Percentiles rank a stretch among this genome's conserved stretches.
phyloP scores from a whole-genome alignment of 805 yeast genomes.

The Huiozyma sinensis region DNA sequence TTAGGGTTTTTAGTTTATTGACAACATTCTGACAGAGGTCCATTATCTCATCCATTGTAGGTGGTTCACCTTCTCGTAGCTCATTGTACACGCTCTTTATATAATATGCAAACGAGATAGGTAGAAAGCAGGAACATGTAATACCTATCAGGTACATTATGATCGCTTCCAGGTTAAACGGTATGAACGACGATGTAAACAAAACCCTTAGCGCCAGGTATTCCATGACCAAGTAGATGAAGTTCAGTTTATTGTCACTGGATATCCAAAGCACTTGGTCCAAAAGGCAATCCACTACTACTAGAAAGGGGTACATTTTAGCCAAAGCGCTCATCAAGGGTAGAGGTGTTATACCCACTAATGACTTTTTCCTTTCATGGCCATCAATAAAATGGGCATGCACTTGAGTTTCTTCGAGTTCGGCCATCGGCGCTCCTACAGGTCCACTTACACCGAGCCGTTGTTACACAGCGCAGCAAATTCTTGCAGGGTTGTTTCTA shows the following conservation, averaged over 20 bases:
- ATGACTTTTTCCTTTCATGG: slow-evolving; percentile 15
- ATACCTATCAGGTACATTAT: slow-evolving; percentile 16
- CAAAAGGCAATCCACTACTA: slow-evolving; percentile 18
- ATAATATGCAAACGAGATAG: slow-evolving; percentile 13
- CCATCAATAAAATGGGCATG: slow-evolving; percentile 12
- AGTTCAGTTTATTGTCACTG: slow-evolving; percentile 19
- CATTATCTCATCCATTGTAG: slow-evolving; percentile 25
- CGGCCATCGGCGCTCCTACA: neutral
- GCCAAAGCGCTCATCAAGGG: slow-evolving; percentile 14
- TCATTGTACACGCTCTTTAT: slow-evolving; percentile 13
- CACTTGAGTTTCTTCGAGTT: neutral
- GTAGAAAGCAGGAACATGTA: slow-evolving; percentile 8
- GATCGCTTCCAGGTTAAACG: neutral
- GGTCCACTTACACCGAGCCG: neutral
- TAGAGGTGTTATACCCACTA: slow-evolving; percentile 15
- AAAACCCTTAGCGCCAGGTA: slow-evolving; percentile 10
- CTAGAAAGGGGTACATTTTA: slow-evolving; percentile 20
- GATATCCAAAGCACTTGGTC: slow-evolving; percentile 22
- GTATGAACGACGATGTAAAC: neutral
- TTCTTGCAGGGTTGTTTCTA: too few relatives aligned
- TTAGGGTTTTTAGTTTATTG: slow-evolving; percentile 17
- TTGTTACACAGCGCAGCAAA: neutral
- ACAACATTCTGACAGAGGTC: slow-evolving; percentile 16
- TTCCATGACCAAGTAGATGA: slow-evolving; percentile 16
- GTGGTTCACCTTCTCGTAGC: slow-evolving; percentile 16